Percentiles rank a stretch among this genome's conserved stretches.
Evolutionary conservation across 2,329 filamentous ascomycete species (phyloP).

Genomic region (Penicillium paneum): DNA sequence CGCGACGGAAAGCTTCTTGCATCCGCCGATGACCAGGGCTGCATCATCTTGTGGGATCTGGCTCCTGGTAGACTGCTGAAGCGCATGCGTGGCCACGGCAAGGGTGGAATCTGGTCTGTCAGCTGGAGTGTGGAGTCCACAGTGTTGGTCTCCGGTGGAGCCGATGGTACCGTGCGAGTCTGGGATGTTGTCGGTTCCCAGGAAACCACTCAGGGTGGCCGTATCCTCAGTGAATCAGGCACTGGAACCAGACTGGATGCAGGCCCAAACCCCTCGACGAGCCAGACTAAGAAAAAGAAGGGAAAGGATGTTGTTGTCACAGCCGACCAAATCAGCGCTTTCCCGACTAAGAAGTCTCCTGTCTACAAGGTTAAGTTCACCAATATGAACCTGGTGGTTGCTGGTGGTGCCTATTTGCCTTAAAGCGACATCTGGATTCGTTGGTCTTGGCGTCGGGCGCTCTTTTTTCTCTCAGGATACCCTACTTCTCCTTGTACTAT

Average conservation of each 20-base stretch:
- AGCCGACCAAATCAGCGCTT: conserved; percentile 90
- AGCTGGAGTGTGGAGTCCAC: conserved; percentile 92
- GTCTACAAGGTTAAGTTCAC: conserved; percentile 93
- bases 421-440: not conserved
- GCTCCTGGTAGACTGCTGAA: conserved; percentile 83
- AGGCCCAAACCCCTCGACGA: conserved; percentile 46
- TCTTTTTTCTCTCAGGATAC: conserved; percentile 16
- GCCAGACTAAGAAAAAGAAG: conserved; percentile 59
- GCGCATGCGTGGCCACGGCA: conserved; percentile 87
- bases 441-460: not conserved
- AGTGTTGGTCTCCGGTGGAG: conserved; percentile 82
- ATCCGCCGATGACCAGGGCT: conserved; percentile 81
- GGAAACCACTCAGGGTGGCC: conserved; percentile 50
- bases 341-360: conserved; percentile 92
- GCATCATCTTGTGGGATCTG: conserved; percentile 92
- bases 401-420: conserved; percentile 68
- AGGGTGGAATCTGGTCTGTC: conserved; percentile 89
- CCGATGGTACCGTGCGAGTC: conserved; percentile 86
- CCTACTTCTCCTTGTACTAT: conserved; percentile 10
- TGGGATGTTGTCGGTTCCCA: conserved; percentile 85
- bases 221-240: conserved; percentile 50
- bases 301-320: conserved; percentile 86
- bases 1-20: conserved; percentile 89
- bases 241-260: conserved; percentile 52
- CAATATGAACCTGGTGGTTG: conserved; percentile 88